Conservation (phyloP, 1,284 basidiomycete genomes). For the Moniliophthora roreri region DNA sequence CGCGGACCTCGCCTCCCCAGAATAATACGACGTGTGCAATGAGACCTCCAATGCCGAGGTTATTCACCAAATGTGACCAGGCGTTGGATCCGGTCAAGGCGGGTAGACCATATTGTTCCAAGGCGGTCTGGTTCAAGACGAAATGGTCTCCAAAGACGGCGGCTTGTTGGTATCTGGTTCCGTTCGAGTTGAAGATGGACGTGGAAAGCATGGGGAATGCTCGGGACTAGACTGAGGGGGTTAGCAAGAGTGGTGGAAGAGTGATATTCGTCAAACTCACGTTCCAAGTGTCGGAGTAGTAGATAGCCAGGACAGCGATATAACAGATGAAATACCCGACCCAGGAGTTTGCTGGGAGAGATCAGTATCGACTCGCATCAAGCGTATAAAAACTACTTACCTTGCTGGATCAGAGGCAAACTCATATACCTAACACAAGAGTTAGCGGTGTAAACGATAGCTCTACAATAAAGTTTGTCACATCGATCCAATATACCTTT, state of each 20-base stretch:
- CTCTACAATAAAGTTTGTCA: slow-evolving; percentile 30
- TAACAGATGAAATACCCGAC: slow-evolving; percentile 55
- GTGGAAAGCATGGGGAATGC: slow-evolving; percentile 64
- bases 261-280: slow-evolving; percentile 29
- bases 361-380: slow-evolving; percentile 2
- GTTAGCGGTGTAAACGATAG: not conserved
- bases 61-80: slow-evolving; percentile 52
- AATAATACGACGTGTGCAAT: slow-evolving; percentile 62
- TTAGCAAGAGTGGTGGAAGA: not conserved
- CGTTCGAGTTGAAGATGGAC: slow-evolving; percentile 42
- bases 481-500: slow-evolving; percentile 50
- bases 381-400: slow-evolving; percentile 34
- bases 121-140: slow-evolving; percentile 51
- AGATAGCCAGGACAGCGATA: slow-evolving; percentile 52
- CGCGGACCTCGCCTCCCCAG: slow-evolving; percentile 51
- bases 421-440: slow-evolving; percentile 39
- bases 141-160: slow-evolving; percentile 41
- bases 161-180: not conserved
- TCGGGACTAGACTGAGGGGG: slow-evolving; percentile 35
- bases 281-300: slow-evolving; percentile 61
- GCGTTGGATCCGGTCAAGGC: slow-evolving; percentile 54
- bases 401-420: slow-evolving; percentile 52
- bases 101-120: slow-evolving; percentile 54
- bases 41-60: slow-evolving; percentile 60
- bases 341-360: slow-evolving; percentile 51